Evolutionary conservation across 176 grass and related monocot genomes (phyloP), one percentile per base, ranked within the genome.

Genomic region (Paspalum vaginatum): DNA sequence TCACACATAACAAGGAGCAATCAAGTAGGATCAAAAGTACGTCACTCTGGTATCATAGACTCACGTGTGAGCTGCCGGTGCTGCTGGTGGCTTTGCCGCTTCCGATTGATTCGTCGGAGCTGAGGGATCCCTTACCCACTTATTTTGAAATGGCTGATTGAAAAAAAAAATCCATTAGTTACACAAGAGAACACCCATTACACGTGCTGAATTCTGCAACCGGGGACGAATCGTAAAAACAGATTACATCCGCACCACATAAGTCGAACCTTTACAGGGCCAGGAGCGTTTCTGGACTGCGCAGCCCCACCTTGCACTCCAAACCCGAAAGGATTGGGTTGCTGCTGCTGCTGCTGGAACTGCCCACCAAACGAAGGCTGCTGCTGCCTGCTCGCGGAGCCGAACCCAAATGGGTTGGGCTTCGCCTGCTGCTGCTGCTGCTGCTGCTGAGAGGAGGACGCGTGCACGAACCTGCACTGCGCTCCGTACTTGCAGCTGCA

Each of bases 141-240:
- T 94, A 85, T 98, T 98, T 55, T 97, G 89, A 87, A 97, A 97
- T 60, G 89, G 85, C 95, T 97, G 80, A 2, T 79, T 55, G 32
- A 60, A 79, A 32, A 60, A 79, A 39, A 64, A 79, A 68, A 84
- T 64, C 24, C 59, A 82, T 79, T 8, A 80, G 65, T 56, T 61
- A 79, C 24, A 65, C n/a, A 46, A 13, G 70, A 0, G 11, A 61
- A 26, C 10, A 16, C 8, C 38, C 7, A 2, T 59, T 21, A 42
- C 9, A 49, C 10, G 38, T 17, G 20, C 8, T 1, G 39, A 64
- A 17, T 20, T 14, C 12, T 25, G 25, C 63, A 37, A 13, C 4
- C 9, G 17, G 16, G 32, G 25, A 37, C n/a, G 15, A 69, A 53
- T 17, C 18, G 14, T 11, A 40, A 22, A n/a, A 74, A 78, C 18